Evolutionary conservation across 2,329 filamentous ascomycete species (phyloP), one percentile per base, ranked within the genome.

Genomic region (Xylaria polymorpha): DNA sequence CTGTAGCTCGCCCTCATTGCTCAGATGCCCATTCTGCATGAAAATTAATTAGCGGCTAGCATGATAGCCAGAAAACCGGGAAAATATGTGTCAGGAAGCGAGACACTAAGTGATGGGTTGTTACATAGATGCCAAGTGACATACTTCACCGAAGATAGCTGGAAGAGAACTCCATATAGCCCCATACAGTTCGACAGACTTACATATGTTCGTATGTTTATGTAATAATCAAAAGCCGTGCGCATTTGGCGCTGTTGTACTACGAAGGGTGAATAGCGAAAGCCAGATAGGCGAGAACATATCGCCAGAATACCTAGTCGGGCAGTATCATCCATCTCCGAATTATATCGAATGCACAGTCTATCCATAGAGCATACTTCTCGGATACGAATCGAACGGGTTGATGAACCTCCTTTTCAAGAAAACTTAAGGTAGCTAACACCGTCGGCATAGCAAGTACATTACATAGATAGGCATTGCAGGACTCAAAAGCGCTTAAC

Each of bases 401-500:
- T 55, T 55, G 2, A 15, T 5, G n/a, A 37, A 20, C 14, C 35
- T 18, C 29, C 51, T 25, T 25, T 29, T 22, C 22, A 53, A 37
- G 35, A 37, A 37, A 9, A 37, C 7, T 4, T 35, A 35, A 8
- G 32, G 35, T 37, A 37, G 10, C 7, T 37, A 37, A 37, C 35
- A 12, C 35, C 7, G 7, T 2, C 12, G 32, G 37, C 15, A 6
- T 46, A 37, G 14, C 10, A 43, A 44, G 43, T 15, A 32, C 48
- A 29, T 56, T 15, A 32, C 48, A 29, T 56, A 18, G 32, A 15
- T n/a, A 18, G 29, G n/a, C 29, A 20, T 56, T 22, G 20, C 51
- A 46, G 14, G 43, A 20, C 57, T 50, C 12, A 37, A 12, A 20
- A 58, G 32, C 14, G 20, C 48, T 32, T 55, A 63, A 67, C 64